Evolutionary conservation across 352 stramenopile species (phyloP), one percentile per base, ranked within the genome.

Genomic region (Pythium oligandrum): DNA sequence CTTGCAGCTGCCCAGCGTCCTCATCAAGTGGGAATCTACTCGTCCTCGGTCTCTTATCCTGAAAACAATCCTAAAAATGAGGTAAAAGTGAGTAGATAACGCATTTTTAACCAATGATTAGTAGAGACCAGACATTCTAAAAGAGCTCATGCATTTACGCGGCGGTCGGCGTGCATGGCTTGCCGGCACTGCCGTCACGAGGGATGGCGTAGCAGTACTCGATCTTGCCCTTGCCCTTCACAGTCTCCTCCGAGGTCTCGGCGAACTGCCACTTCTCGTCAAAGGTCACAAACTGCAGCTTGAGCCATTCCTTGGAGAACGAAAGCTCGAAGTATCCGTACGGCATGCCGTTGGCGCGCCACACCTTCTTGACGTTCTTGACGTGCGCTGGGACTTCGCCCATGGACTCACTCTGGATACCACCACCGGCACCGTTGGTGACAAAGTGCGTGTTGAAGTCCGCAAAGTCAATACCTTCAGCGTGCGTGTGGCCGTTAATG

Each of bases 401-500:
- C 11, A 61, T 64, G 30, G 59, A 48, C 48, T 76, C 56, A 11
- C 54, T 73, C 47, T 68, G 55, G 44, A 76, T 64, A 37, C 68
- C 68, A 50, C 68, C 68, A 39, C 68, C 68, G 17, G 59, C 68
- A n/a, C 68, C 68, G 47, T 76, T 76, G 50, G 62, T 60, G 46
- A 76, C 64, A 44, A 76, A 76, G 39, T 76, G 64, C 9, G 61
- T 71, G 10, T 64, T 64, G 26, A 64, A 64, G 11, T 45, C 46
- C 8, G 51, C 44, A 5, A 53, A 81, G 46, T 90, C 80, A 63
- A 88, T 77, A 55, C 83, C 88, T 54, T 90, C 80, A 32, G 73
- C 77, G 64, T 90, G 80, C 33, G 80, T 90, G 63, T 90, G 80
- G 37, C 80, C 80, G 40, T 86, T 76, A 57, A 90, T 76, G 55